Evolutionary conservation across 371 early-diverging fungal species (phyloP).

Genomic region (Apophysomyces ossiformis): DNA sequence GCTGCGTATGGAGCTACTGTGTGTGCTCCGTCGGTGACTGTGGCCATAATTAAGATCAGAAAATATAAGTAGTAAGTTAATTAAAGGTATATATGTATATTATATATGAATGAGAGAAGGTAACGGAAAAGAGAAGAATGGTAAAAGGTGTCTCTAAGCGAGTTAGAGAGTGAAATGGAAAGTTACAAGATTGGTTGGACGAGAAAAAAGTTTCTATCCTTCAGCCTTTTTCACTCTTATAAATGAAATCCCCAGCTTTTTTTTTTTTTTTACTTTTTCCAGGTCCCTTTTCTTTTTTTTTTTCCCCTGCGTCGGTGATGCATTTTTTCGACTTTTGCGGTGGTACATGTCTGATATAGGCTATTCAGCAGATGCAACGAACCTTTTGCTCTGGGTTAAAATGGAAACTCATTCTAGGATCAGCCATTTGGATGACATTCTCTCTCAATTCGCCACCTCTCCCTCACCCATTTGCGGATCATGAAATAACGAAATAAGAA

Average conservation of each 20-base stretch:
- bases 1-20: constrained; percentile 19
- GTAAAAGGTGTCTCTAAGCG: no score
- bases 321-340: background rate
- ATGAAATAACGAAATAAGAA: no score
- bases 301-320: constrained; percentile 3
- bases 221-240: background rate
- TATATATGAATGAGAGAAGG: no score
- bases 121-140: no score
- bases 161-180: no score
- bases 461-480: no score
- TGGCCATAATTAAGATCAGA: background rate
- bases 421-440: no score
- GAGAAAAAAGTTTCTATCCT: background rate
- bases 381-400: background rate
- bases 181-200: no score
- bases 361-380: background rate
- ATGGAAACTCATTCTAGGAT: no score
- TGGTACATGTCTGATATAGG: background rate
- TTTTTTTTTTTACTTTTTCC: background rate
- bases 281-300: background rate
- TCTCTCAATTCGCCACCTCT: no score
- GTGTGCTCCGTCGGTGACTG: constrained; percentile 13
- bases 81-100: no score
- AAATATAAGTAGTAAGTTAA: background rate
- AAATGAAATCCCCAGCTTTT: background rate